Conservation (phyloP, 306 rosid species). For the Gynostemma pentaphyllum region DNA sequence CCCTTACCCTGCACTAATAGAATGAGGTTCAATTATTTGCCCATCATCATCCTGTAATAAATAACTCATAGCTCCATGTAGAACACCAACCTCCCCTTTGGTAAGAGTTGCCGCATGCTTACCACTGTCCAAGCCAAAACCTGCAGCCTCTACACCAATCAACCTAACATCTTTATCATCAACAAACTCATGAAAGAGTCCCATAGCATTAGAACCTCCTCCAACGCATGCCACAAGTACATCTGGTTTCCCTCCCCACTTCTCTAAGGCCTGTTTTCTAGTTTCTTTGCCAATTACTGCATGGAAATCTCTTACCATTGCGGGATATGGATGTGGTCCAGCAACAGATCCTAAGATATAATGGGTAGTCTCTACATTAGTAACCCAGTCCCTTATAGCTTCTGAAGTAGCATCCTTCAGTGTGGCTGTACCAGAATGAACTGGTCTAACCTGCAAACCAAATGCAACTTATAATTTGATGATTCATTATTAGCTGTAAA, state of each 20-base stretch:
- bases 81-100: slow-evolving; percentile 82
- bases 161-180: slow-evolving; percentile 66
- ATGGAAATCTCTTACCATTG: slow-evolving; percentile 97
- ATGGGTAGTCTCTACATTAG: slow-evolving; percentile 96
- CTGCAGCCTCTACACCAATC: slow-evolving; percentile 95
- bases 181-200: slow-evolving; percentile 81
- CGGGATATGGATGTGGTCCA: slow-evolving; percentile 97
- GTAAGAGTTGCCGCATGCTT: slow-evolving; percentile 94
- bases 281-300: slow-evolving; percentile 90
- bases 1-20: slow-evolving; percentile 91
- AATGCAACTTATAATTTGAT: not conserved
- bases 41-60: slow-evolving; percentile 94
- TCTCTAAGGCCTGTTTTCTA: slow-evolving; percentile 81
- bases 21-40: slow-evolving; percentile 92
- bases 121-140: slow-evolving; percentile 83
- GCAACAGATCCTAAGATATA: slow-evolving; percentile 97
- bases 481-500: not conserved
- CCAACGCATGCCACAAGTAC: slow-evolving; percentile 86
- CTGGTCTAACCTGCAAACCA: slow-evolving; percentile 62
- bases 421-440: slow-evolving; percentile 92
- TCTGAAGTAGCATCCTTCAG: slow-evolving; percentile 97
- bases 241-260: slow-evolving; percentile 97
- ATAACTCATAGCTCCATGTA: slow-evolving; percentile 99
- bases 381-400: slow-evolving; percentile 98
- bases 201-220: slow-evolving; percentile 97